Base-by-base conservation (phyloP, 1,139 yeast species). In the Kodamaea alishanica region DNA sequence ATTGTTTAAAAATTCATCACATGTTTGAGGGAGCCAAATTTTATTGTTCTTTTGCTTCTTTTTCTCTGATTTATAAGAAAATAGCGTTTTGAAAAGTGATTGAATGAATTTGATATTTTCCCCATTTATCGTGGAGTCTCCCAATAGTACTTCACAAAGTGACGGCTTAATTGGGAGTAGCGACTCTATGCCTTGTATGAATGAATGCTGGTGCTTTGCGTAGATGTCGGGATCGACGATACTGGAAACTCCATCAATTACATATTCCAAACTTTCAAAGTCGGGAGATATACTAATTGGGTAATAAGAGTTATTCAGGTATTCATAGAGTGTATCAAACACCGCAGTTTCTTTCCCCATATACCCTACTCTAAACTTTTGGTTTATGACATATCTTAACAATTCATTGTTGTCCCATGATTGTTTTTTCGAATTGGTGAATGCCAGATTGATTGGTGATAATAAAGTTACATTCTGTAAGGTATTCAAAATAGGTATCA, bases 361-460 rank as follows among this genome's bases (percentile, higher is more conserved):
- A 44, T 61, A 56, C 1, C 68, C 72, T 1, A 70, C 65, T 20
- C 67, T 51, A 40, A 71, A 58, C 33, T 48, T 52, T 46, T 65
- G 74, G 49, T 58, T 54, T 5, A 67, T 51, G 11, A 71, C 53
- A 42, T 71, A 71, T 12, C 73, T 56, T 34, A 59, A 45, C 6
- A 68, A 48, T 6, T 50, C 48, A 32, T 58, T 45, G 31, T 58
- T 55, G 12, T 54, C 60, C 41, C 31, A 41, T 10, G 15, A 24
- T 12, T 32, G 35, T 32, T 5, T 39, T 49, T 22, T 48, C 54
- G 20, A 15, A 15, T 15, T 15, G 10, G 65, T 70, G 60, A 85
- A 89, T 1, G 96, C 97, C 51, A 84, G 80, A 61, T 90, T 88
- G 12, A 86, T 75, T 0, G 97, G 97, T 0, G 97, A 97, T 33